Evolutionary conservation across 2,329 filamentous ascomycete species (phyloP), one percentile per base, ranked within the genome.

Genomic region (Arthrobotrys megalospora): DNA sequence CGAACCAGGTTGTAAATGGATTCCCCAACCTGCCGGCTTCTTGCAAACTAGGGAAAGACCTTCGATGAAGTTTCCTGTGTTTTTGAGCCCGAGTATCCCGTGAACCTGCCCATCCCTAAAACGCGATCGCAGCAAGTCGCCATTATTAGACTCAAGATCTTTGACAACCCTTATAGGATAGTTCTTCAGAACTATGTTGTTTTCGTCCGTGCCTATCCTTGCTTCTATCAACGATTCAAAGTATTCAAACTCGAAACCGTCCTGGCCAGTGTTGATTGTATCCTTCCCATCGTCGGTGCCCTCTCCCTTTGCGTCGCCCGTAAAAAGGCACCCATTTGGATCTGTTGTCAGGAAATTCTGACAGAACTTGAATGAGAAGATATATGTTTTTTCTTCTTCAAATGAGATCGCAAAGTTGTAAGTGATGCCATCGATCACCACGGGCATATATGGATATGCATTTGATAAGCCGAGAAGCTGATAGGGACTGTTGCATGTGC

Each of bases 361-460:
- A 41, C 75, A 78, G 47, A 72, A 70, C 12, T 24, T 24, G 7
- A 16, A 8, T 1, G 75, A 78, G 28, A 78, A 78, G 11, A 78
- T 41, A 43, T 72, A 78, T 0, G 75, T 72, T 7, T 19, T 34
- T 34, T 67, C 53, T 32, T 68, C 67, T 8, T 58, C 67, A 21
- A 72, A 43, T 12, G 67, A 41, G 16, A 78, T 53, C 0, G 67
- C 75, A 3, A 78, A 19, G 24, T 67, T 78, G 34, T 50, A 68
- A 11, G 32, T 4, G 28, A 12, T 28, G 1, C 34, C 45, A 21
- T 68, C 34, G 6, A 72, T 21, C 6, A 16, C 48, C 6, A 72
- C 36, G 19, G 67, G 75, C 6, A 78, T 43, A 28, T 78, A 78
- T 8, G 75, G 52, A 6, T 67, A 67, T n/a, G 34, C 12, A 19